Conservation (phyloP, 2,329 filamentous ascomycete genomes). For the Rutstroemia sp. region DNA sequence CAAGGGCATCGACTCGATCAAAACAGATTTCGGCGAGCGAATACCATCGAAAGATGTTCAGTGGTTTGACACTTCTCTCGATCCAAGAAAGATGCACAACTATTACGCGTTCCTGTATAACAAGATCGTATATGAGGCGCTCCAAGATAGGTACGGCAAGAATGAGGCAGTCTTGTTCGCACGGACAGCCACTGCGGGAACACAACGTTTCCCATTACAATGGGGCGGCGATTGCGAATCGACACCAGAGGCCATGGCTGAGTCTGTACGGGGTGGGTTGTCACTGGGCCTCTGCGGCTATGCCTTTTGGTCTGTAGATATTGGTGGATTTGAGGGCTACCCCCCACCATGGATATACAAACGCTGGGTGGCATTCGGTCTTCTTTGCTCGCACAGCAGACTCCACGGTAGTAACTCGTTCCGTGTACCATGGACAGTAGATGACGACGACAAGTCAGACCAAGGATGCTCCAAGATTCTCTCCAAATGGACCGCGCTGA, state of each 20-base stretch:
- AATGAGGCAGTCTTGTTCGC: slow-evolving; percentile 51
- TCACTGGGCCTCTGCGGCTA: slow-evolving; percentile 49
- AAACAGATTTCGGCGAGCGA: slow-evolving; percentile 56
- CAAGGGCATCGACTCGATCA: slow-evolving; percentile 53
- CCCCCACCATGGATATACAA: slow-evolving; percentile 54
- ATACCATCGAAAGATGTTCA: slow-evolving; percentile 48
- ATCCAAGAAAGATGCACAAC: slow-evolving; percentile 55
- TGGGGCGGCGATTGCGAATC: slow-evolving; percentile 59
- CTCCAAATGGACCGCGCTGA: slow-evolving; percentile 37
- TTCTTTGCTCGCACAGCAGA: slow-evolving; percentile 52
- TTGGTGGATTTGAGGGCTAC: slow-evolving; percentile 54
- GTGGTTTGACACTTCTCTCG: slow-evolving; percentile 42
- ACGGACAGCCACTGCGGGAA: slow-evolving; percentile 49
- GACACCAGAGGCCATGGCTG: slow-evolving; percentile 54
- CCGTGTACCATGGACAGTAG: slow-evolving; percentile 57
- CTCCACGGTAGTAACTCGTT: slow-evolving; percentile 53
- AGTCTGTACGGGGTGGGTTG: slow-evolving; percentile 51
- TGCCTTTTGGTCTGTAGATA: slow-evolving; percentile 55
- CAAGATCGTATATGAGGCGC: slow-evolving; percentile 48
- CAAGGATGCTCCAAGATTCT: slow-evolving; percentile 42
- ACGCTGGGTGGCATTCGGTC: slow-evolving; percentile 56
- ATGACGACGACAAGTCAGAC: slow-evolving; percentile 43
- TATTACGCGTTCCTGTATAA: slow-evolving; percentile 57
- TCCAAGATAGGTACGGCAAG: slow-evolving; percentile 40
- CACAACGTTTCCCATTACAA: slow-evolving; percentile 50